Evolutionary conservation across 2,329 filamentous ascomycete species (phyloP).

Genomic region (Xylaria sp.): DNA sequence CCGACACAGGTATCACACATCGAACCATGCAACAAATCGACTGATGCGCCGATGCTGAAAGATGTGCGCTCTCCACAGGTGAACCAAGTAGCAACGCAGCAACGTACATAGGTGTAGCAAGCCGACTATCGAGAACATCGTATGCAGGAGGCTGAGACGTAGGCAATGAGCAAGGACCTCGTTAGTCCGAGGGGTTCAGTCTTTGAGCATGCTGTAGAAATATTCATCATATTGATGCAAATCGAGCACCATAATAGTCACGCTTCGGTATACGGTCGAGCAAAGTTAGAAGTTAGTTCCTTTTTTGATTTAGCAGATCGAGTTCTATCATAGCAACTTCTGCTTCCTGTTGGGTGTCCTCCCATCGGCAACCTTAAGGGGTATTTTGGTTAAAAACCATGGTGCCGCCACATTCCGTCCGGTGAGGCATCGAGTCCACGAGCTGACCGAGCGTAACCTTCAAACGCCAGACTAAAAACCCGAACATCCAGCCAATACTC

Average conservation of each 20-base stretch:
- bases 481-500: constrained; percentile 46
- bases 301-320: constrained; percentile 51
- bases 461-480: constrained; percentile 51
- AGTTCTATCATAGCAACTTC: constrained; percentile 49
- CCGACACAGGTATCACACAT: constrained; percentile 2
- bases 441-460: constrained; percentile 50
- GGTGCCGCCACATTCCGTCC: constrained; percentile 51
- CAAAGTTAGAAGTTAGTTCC: constrained; percentile 41
- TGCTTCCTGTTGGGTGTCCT: constrained; percentile 42
- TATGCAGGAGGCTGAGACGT: neutral
- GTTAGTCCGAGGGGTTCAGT: neutral
- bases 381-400: constrained; percentile 52
- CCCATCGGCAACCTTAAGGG: constrained; percentile 49
- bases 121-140: neutral
- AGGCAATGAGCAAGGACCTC: neutral
- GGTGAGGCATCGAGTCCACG: constrained; percentile 47
- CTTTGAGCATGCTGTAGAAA: constrained; percentile 2
- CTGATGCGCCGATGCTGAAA: constrained; percentile 19
- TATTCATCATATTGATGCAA: constrained; percentile 1
- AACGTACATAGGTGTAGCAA: neutral
- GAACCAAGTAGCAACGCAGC: neutral
- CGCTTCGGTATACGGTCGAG: neutral
- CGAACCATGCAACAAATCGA: constrained; percentile 25
- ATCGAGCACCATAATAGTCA: constrained; percentile 27
- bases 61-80: neutral